phyloP scores from a whole-genome alignment of 225 moss, liverwort and hornwort species.

The Sphagnum contortum region DNA sequence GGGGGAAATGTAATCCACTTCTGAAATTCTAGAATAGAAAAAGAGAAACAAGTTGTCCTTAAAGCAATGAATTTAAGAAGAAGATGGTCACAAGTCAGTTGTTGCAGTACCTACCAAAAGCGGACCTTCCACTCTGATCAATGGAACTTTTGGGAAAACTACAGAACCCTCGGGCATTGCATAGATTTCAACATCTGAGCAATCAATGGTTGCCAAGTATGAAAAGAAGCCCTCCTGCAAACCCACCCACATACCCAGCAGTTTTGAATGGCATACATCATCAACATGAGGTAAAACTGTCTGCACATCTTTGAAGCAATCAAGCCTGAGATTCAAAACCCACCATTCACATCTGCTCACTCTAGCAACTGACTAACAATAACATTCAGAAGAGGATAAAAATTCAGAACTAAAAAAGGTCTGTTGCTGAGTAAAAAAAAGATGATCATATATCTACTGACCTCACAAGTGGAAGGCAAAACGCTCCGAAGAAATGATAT shows the following conservation, averaged over 20 bases:
- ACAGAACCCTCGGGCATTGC: slow-evolving; percentile 91
- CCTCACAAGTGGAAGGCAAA: slow-evolving; percentile 80
- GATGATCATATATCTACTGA: slow-evolving; percentile 8
- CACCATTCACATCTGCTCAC: no score
- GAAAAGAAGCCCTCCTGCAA: slow-evolving; percentile 65
- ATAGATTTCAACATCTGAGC: slow-evolving; percentile 75
- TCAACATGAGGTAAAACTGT: not conserved
- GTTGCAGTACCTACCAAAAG: slow-evolving; percentile 46
- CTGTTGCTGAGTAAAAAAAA: no score
- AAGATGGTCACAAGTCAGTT: no score
- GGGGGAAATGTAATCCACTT: no score
- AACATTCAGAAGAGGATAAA: no score
- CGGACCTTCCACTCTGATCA: slow-evolving; percentile 84
- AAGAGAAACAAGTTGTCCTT: no score
- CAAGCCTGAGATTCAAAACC: no score
- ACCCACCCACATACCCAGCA: not conserved
- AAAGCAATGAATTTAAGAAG: no score
- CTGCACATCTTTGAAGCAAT: not conserved
- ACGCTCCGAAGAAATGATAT: slow-evolving; percentile 54
- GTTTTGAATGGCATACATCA: not conserved
- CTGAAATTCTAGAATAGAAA: no score
- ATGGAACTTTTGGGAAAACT: slow-evolving; percentile 83
- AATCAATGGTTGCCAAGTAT: slow-evolving; percentile 54
- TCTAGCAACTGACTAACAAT: not conserved
- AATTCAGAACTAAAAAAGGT: no score